Evolutionary conservation across 805 yeast genomes (phyloP), one percentile per base, ranked within the genome.

Genomic region (Metschnikowia lochheadii): DNA sequence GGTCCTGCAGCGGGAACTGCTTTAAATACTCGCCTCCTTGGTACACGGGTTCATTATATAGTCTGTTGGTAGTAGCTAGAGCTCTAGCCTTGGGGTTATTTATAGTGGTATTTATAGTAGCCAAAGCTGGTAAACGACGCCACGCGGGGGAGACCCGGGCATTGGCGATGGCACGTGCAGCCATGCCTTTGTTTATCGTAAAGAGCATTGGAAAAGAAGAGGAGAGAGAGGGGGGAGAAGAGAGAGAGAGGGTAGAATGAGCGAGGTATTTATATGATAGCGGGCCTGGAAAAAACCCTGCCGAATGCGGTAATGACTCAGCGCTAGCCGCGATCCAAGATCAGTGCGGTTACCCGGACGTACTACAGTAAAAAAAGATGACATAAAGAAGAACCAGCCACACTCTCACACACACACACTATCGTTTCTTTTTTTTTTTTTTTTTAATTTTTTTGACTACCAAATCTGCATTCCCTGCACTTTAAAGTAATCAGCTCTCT

Each of bases 1-100:
- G 81, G 56, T 83, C 76, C 54, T 83, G 85, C 58, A 80, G 85
- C 21, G 72, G 72, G 66, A 82, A 81, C 6, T 77, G 72, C 38
- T 79, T 75, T 51, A 84, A 68, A 49, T 84, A 75, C 23, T 81
- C 81, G 31, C 83, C 84, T 45, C 89, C 89, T 31, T 82, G 84
- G 62, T 84, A 84, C 3, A 74, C 56, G 13, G 72, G 67, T 43
- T 51, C 49, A 29, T 43, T 40, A 23, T 44, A 40, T 35, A 43
- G 39, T 42, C 20, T 39, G 36, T 29, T 8, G 7, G 51, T 20
- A n/a, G 40, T 23, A 15, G 49, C 33, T 18, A 51, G 29, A 38
- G 39, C n/a, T 31, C 48, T 34, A 21, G 40, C 7, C 6, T 20
- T 18, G 8, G 40, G n/a, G 13, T 11, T 20, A 17, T 18, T 20